These are phyloP conservation scores for Mytilinidion resinicola DNA, from an alignment of 495 filamentous ascomycete species.

Conservation along the genomic window DNA sequence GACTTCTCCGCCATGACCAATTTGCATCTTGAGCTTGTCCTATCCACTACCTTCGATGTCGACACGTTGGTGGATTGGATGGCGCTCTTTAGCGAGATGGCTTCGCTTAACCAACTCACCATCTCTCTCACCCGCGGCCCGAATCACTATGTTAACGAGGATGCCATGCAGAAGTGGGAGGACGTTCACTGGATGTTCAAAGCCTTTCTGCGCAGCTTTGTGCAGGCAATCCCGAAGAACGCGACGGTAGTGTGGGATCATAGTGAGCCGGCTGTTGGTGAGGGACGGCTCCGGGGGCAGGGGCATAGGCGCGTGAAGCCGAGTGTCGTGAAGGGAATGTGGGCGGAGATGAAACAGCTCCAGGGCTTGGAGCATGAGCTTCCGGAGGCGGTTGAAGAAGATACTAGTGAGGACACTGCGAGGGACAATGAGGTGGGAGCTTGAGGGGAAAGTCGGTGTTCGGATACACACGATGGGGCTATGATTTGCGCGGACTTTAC, in stretches of 20 bases:
- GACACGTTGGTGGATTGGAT: constrained; percentile 18
- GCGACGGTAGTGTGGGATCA: neutral
- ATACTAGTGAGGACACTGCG: neutral
- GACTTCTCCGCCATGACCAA: constrained; percentile 14
- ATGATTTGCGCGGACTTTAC: too few species aligned
- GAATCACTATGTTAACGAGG: neutral
- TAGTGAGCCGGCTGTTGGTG: neutral
- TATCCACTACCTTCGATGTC: neutral
- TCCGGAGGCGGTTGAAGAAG: neutral
- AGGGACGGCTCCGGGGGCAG: neutral
- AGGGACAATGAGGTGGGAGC: neutral
- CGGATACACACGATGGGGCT: too few species aligned
- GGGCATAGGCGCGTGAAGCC: neutral
- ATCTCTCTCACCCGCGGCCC: neutral
- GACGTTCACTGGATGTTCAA: neutral
- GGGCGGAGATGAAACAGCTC: neutral
- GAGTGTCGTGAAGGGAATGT: neutral
- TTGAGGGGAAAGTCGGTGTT: too few species aligned
- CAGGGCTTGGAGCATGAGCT: neutral
- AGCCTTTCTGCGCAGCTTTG: neutral
- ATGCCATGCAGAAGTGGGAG: neutral
- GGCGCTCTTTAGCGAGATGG: constrained; percentile 10
- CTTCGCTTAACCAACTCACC: constrained; percentile 3
- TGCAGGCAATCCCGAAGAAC: neutral
- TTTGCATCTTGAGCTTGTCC: constrained; percentile 17